Conservation (phyloP, 148 eudicot genomes). For the Chenopodium formosanum region DNA sequence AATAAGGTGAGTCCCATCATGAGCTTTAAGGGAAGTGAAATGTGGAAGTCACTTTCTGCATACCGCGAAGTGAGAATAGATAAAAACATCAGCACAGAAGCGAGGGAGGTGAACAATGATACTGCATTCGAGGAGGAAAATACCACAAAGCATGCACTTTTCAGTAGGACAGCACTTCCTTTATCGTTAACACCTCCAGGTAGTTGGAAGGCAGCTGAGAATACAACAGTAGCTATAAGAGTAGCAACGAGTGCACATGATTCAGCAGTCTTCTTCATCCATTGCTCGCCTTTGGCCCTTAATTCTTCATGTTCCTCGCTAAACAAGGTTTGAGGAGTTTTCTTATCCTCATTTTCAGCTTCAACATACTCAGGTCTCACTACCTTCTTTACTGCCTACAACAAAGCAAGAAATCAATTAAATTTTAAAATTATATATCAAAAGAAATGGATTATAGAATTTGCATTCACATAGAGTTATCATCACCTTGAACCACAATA, state of each 20-base stretch:
- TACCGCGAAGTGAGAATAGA: constrained; percentile 30
- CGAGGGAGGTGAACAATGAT: constrained; percentile 21
- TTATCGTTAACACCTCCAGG: constrained; percentile 23
- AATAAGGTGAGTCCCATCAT: constrained; percentile 24
- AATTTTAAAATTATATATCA: no score
- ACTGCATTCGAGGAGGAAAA: constrained; percentile 25
- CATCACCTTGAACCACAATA: constrained; percentile 43
- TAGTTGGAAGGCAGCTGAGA: constrained; percentile 27
- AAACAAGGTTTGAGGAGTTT: constrained; percentile 23
- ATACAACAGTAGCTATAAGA: constrained; percentile 22
- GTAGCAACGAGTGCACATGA: constrained; percentile 28
- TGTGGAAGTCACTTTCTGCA: constrained; percentile 27
- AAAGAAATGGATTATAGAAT: not conserved
- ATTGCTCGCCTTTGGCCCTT: constrained; percentile 23
- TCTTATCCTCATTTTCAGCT: constrained; percentile 2
- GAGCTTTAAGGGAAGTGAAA: constrained; percentile 30
- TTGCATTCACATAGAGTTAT: not conserved
- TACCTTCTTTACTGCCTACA: constrained; percentile 24
- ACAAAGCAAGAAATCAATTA: not conserved
- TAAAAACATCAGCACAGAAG: constrained; percentile 31
- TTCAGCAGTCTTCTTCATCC: constrained; percentile 31
- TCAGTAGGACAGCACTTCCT: constrained; percentile 16
- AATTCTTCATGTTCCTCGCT: constrained; percentile 20
- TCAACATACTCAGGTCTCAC: constrained; percentile 20
- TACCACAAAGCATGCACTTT: constrained; percentile 8